phyloP scores from a whole-genome alignment of 1,284 basidiomycete genomes.

The Cerioporus squamosus region DNA sequence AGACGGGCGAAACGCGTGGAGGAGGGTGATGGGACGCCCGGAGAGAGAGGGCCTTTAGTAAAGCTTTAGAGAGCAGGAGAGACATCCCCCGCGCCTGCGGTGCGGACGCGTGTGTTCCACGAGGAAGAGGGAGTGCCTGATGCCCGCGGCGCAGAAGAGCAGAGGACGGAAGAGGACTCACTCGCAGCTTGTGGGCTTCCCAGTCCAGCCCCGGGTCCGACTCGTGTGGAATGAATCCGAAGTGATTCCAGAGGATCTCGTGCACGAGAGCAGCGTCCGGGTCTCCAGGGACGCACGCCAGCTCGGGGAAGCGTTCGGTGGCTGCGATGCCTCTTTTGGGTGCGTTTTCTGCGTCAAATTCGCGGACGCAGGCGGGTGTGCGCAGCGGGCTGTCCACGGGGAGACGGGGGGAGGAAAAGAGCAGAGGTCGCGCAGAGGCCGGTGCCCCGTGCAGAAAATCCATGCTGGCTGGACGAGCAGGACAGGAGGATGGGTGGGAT shows the following conservation, averaged over 20 bases:
- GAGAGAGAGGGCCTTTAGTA: conserved; percentile 1
- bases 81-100: conserved; percentile 14
- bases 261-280: conserved; percentile 6
- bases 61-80: not conserved
- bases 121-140: conserved; percentile 18
- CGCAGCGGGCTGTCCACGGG: not conserved
- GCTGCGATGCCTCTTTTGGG: not conserved
- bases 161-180: conserved; percentile 9
- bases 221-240: conserved; percentile 24
- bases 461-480: not conserved
- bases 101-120: conserved; percentile 22
- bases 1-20: conserved; percentile 20
- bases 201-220: conserved; percentile 18
- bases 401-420: not conserved
- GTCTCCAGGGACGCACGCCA: conserved; percentile 5
- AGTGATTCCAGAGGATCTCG: conserved; percentile 22
- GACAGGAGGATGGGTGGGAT: not conserved
- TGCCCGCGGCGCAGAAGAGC: conserved; percentile 7
- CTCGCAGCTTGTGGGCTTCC: conserved; percentile 15
- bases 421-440: not conserved
- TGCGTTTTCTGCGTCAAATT: not conserved
- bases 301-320: not conserved
- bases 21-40: conserved; percentile 14
- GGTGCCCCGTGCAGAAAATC: not conserved
- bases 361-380: not conserved